Evolutionary conservation across 768 basidiomycete species (phyloP).

Genomic region (Tricholoma terreum): DNA sequence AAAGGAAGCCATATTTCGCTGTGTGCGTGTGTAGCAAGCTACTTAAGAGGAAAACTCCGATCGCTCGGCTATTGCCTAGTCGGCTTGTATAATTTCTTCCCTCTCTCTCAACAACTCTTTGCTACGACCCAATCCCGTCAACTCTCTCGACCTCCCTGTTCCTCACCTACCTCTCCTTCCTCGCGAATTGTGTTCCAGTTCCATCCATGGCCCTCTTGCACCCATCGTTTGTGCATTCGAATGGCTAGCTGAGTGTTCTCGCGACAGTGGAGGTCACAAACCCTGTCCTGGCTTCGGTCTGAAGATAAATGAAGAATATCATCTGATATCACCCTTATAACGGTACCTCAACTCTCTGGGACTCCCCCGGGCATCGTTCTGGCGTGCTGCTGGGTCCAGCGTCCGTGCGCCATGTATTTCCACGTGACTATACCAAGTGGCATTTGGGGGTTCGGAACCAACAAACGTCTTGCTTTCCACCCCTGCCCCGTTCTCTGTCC

Average conservation of each 20-base stretch:
- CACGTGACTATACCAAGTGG: constrained; percentile 24
- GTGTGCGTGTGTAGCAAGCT: too few relatives aligned
- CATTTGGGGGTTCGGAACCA: constrained; percentile 20
- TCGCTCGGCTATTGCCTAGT: constrained; percentile 10
- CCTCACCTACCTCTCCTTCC: background rate
- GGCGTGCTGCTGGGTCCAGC: constrained; percentile 6
- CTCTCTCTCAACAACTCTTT: background rate
- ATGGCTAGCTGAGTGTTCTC: background rate
- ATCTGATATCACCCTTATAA: background rate
- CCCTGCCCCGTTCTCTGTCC: constrained; percentile 15
- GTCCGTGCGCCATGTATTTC: constrained; percentile 23
- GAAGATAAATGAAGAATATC: background rate
- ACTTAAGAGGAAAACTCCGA: constrained; percentile 11
- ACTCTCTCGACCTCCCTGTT: background rate
- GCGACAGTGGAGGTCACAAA: background rate
- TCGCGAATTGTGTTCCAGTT: background rate
- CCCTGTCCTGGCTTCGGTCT: too few relatives aligned
- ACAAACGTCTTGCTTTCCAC: constrained; percentile 23
- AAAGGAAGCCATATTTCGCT: constrained; percentile 31
- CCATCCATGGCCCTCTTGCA: background rate
- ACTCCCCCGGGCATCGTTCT: background rate
- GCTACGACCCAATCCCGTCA: background rate
- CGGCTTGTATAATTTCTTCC: background rate
- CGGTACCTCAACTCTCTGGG: background rate
- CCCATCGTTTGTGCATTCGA: background rate